Conservation (phyloP, 177 flowering plant species). For the Vitis hybrid region DNA sequence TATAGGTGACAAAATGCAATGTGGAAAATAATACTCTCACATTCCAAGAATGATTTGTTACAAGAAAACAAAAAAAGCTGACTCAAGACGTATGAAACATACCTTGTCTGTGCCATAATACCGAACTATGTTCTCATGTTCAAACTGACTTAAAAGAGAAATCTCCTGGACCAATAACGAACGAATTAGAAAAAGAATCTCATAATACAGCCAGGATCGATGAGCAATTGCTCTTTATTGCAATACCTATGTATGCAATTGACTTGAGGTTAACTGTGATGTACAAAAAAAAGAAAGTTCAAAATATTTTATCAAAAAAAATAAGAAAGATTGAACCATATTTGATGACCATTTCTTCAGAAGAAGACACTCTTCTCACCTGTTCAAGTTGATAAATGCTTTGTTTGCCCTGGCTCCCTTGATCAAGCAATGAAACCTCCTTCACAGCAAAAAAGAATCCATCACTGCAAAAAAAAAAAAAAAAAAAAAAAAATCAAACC, state of each 20-base stretch:
- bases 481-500: neutral
- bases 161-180: conserved; percentile 55
- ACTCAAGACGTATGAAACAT: neutral
- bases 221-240: neutral
- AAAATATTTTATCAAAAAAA: neutral
- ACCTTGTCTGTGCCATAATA: conserved; percentile 83
- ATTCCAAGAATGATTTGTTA: neutral
- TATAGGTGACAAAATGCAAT: neutral
- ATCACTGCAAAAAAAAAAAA: conserved; percentile 22
- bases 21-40: neutral
- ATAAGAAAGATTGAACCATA: neutral
- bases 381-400: conserved; percentile 71
- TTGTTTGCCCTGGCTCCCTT: conserved; percentile 60
- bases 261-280: neutral
- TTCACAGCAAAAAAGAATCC: conserved; percentile 31
- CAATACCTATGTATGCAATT: neutral
- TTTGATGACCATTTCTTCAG: neutral
- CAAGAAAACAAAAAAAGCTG: neutral
- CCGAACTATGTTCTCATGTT: conserved; percentile 81
- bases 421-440: conserved; percentile 76
- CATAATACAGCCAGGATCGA: neutral
- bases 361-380: conserved; percentile 31
- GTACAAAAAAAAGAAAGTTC: neutral
- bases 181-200: neutral
- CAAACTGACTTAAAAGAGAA: conserved; percentile 65